These are phyloP conservation scores for Backusella circina DNA, from an alignment of 192 early-diverging fungal genomes.

Conservation along the genomic window DNA sequence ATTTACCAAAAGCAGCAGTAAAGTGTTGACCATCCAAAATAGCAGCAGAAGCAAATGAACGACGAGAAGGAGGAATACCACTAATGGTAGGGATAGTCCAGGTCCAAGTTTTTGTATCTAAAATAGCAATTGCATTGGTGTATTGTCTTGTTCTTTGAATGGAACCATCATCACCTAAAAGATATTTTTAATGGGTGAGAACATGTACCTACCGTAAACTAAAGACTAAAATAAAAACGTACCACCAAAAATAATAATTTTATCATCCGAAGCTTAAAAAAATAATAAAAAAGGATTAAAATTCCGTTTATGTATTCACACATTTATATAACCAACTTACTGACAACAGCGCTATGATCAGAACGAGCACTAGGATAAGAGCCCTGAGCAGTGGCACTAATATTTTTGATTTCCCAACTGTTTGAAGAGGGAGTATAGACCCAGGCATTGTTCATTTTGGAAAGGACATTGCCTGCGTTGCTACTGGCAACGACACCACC, in stretches of 20 bases:
- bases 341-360: slow-evolving; percentile 25
- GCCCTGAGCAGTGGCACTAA: not conserved
- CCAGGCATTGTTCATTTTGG: not conserved
- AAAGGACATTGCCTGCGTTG: not conserved
- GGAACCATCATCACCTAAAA: slow-evolving; percentile 17
- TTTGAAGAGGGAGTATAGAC: slow-evolving; percentile 21
- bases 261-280: slow-evolving; percentile 16
- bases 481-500: slow-evolving; percentile 21
- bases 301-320: not conserved
- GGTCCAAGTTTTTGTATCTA: slow-evolving; percentile 30
- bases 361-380: not conserved
- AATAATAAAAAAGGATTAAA: not conserved
- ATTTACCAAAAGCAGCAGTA: slow-evolving; percentile 28
- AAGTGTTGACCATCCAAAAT: slow-evolving; percentile 23
- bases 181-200: not conserved
- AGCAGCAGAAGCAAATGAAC: slow-evolving; percentile 26
- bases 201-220: too few species aligned
- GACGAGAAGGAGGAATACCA: slow-evolving; percentile 29
- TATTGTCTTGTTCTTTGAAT: slow-evolving; percentile 11
- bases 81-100: slow-evolving; percentile 18
- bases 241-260: slow-evolving; percentile 32
- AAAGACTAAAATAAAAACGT: slow-evolving; percentile 5
- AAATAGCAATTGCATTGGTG: slow-evolving; percentile 16
- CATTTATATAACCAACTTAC: slow-evolving; percentile 8
- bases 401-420: not conserved